A percentile compares a stretch with the other conserved stretches of the same genome.
Evolutionary conservation across 2,329 filamentous ascomycete genomes (phyloP).

Genomic region (Botrytis cinerea): DNA sequence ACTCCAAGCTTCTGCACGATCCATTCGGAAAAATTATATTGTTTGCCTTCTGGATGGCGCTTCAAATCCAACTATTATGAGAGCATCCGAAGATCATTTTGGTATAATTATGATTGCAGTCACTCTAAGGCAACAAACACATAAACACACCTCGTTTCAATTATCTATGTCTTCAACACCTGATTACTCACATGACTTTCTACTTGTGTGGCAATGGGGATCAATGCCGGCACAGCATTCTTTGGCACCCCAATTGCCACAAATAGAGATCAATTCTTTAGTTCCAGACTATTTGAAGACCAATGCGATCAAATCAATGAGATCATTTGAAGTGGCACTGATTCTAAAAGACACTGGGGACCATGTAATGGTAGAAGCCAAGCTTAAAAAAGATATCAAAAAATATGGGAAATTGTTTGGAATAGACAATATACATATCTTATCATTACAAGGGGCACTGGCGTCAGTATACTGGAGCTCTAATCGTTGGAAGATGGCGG

Average conservation of each 20-base stretch:
- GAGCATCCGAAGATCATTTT: not conserved
- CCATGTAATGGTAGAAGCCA: not conserved
- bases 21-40: not conserved
- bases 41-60: not conserved
- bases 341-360: not conserved
- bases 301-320: not conserved
- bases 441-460: not conserved
- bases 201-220: constrained; percentile 1
- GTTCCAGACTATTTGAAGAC: not conserved
- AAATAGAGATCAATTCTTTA: not conserved
- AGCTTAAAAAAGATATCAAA: not conserved
- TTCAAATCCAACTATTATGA: not conserved
- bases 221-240: not conserved
- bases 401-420: not conserved
- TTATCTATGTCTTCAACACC: not conserved
- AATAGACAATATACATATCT: not conserved
- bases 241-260: not conserved
- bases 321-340: not conserved
- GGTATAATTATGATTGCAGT: not conserved
- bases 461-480: not conserved
- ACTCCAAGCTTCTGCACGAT: not conserved
- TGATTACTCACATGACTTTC: not conserved
- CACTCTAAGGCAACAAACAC: not conserved
- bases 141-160: not conserved
- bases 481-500: not conserved